Evolutionary conservation across 768 basidiomycete species (phyloP), one percentile per base, ranked within the genome.

Genomic region (Boletus rufocinnamomeus): DNA sequence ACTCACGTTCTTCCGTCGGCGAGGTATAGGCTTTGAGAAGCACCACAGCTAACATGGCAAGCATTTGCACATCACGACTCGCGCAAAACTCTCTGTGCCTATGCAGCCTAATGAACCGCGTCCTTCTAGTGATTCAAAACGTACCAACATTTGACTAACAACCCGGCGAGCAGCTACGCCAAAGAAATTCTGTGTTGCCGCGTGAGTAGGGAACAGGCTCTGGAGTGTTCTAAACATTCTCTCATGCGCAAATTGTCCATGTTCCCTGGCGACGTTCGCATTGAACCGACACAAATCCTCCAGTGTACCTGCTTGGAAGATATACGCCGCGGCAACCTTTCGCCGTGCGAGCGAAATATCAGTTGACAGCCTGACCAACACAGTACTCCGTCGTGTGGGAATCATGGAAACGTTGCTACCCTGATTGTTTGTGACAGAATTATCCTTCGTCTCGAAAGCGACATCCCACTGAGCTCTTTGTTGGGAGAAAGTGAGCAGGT

Each of bases 31-130:
- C 80, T 66, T 87, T 86, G 3, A 93, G 76, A 3, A 93, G 73
- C n/a, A 91, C 71, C 49, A 84, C 76, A 0, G 89, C 79, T 4
- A 91, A 59, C 83, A 94, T 91, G 0, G 89, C 90, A 17, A 94
- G 77, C 85, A 91, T 86, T 65, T 93, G 91, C 2, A 93, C 70
- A 64, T 94, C 90, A 65, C 83, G 90, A 35, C 75, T 77, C 8
- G 60, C 64, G 16, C 75, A 70, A 32, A 82, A 73, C 56, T 82
- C 77, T 4, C 62, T 57, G 37, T 83, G 78, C 60, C 84, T 85
- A 46, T 19, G 27, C 7, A 57, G 37, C 30, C 57, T 4, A 21
- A 52, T 60, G 9, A 61, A 60, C 23, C 16, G 25, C 27, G 32
- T 54, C 41, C 37, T 32, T 34, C 17, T 38, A n/a, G 49, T 52